These are phyloP conservation scores for Udeniomyces megalosporus DNA, from an alignment of 768 basidiomycete genomes.

Conservation along the genomic window DNA sequence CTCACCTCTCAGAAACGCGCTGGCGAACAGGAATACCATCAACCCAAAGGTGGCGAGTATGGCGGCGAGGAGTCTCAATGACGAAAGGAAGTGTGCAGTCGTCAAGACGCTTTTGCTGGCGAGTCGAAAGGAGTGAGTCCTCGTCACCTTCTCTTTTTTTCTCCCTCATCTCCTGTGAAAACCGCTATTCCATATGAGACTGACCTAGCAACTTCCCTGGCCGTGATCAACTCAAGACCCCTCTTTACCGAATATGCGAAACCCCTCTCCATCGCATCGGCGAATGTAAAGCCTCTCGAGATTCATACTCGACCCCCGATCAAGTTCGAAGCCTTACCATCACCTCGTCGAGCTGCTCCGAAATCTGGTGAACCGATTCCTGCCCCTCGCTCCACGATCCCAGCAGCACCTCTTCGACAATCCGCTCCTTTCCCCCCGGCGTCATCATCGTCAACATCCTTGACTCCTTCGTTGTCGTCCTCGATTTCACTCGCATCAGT, in stretches of 20 bases:
- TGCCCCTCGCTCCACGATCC: too few species aligned
- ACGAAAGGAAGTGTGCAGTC: conserved; percentile 4
- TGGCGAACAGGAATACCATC: neutral
- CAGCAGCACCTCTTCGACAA: too few species aligned
- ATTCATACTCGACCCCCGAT: neutral
- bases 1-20: conserved; percentile 3
- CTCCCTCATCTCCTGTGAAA: neutral
- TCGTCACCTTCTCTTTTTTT: neutral
- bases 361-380: too few species aligned
- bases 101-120: neutral
- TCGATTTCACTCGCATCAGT: too few species aligned
- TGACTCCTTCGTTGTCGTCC: too few species aligned
- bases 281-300: neutral
- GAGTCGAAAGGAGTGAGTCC: neutral
- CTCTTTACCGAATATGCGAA: too few species aligned
- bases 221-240: neutral
- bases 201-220: neutral
- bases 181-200: neutral
- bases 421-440: too few species aligned
- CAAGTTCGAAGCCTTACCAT: conserved; percentile 6
- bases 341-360: conserved; percentile 4
- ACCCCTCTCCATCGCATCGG: neutral
- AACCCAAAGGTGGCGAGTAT: conserved; percentile 10
- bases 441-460: too few species aligned
- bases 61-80: conserved; percentile 10